Percentiles rank a stretch among this genome's conserved stretches.
Evolutionary conservation across 495 filamentous ascomycete species (phyloP).

Genomic region (Rusavskia elegans): DNA sequence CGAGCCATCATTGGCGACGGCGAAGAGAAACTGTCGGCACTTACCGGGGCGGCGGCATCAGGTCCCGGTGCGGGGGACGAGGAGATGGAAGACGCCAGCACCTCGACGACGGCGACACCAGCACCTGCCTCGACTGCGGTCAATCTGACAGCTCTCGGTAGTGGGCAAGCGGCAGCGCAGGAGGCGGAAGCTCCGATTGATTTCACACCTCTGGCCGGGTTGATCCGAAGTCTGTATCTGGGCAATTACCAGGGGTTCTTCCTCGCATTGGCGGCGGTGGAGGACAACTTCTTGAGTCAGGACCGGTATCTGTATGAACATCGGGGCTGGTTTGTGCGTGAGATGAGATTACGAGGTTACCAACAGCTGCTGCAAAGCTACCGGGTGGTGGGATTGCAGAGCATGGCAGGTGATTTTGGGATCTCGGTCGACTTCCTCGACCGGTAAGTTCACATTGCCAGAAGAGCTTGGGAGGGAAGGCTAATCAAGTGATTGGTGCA

Average conservation of each 20-base stretch:
- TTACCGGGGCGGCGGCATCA: conserved; percentile 59
- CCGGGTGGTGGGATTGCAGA: conserved; percentile 83
- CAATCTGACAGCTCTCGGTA: conserved; percentile 70
- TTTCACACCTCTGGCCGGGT: conserved; percentile 62
- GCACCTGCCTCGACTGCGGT: conserved; percentile 47
- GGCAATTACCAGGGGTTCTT: conserved; percentile 93
- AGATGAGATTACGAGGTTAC: conserved; percentile 93
- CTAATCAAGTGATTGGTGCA: conserved; percentile 17
- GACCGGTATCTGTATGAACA: conserved; percentile 93
- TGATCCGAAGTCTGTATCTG: conserved; percentile 81
- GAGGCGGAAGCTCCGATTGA: conserved; percentile 63
- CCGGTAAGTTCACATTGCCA: conserved; percentile 36
- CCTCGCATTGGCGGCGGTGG: conserved; percentile 72
- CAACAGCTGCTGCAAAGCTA: conserved; percentile 96
- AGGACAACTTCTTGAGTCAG: conserved; percentile 83
- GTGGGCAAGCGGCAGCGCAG: conserved; percentile 41
- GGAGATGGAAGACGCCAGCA: conserved; percentile 53
- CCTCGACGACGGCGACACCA: conserved; percentile 29
- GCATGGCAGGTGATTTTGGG: conserved; percentile 93
- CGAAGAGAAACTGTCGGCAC: conserved; percentile 68
- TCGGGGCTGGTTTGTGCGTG: conserved; percentile 85
- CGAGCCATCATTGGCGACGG: conserved; percentile 84
- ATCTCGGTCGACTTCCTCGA: conserved; percentile 93
- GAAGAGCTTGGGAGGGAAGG: background rate
- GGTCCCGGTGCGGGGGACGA: conserved; percentile 66